phyloP scores from a whole-genome alignment of 352 stramenopile genomes.

The Globisporangium irregulare region DNA sequence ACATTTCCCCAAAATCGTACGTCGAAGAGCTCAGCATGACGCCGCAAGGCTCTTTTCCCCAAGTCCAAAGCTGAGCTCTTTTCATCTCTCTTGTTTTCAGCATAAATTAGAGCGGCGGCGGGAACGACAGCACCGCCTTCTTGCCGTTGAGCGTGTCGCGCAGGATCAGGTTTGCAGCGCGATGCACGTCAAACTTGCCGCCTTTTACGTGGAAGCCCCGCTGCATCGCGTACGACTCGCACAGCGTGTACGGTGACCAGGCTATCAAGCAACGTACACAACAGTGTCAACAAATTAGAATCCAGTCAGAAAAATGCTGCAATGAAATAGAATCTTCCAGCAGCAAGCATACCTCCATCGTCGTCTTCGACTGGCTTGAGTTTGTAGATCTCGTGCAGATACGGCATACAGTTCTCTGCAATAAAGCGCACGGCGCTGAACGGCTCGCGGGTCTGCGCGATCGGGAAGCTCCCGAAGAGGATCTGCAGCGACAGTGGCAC shows the following conservation, averaged over 20 bases:
- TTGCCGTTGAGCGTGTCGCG: slow-evolving; percentile 79
- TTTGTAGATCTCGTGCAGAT: slow-evolving; percentile 79
- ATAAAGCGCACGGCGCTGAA: slow-evolving; percentile 86
- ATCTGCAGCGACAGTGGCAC: slow-evolving; percentile 72
- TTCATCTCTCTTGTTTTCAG: background rate
- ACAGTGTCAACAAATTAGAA: background rate
- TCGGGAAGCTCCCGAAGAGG: slow-evolving; percentile 80
- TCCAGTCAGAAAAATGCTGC: background rate
- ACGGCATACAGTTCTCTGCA: slow-evolving; percentile 73
- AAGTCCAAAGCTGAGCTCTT: background rate
- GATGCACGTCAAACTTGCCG: slow-evolving; percentile 73
- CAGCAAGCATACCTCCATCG: slow-evolving; percentile 33
- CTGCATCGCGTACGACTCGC: slow-evolving; percentile 70
- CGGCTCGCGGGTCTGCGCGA: slow-evolving; percentile 82
- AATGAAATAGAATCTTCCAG: background rate
- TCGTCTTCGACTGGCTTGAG: slow-evolving; percentile 69
- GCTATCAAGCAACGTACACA: slow-evolving; percentile 21
- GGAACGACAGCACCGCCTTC: slow-evolving; percentile 81
- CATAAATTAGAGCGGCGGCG: slow-evolving; percentile 28
- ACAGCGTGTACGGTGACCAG: slow-evolving; percentile 77
- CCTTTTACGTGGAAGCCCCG: slow-evolving; percentile 73
- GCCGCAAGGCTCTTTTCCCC: background rate
- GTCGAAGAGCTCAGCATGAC: background rate
- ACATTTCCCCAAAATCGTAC: background rate
- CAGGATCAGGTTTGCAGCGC: slow-evolving; percentile 66